phyloP scores from a whole-genome alignment of 371 early-diverging fungal species.

The Apophysomyces sp. region DNA sequence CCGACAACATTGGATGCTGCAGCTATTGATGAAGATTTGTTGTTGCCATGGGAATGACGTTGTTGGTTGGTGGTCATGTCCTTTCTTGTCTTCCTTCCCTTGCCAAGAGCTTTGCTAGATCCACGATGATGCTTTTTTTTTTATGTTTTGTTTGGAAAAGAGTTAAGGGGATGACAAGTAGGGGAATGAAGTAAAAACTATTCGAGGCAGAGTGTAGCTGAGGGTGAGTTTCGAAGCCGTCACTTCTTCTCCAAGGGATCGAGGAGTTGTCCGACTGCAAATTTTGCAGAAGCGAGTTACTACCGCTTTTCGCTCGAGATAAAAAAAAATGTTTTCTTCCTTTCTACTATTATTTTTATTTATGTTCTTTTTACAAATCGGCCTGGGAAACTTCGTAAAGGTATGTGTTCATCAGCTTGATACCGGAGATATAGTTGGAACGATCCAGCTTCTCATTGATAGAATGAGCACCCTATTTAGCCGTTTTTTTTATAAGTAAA shows the following conservation, averaged over 20 bases:
- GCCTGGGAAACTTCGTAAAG: constrained; percentile 78
- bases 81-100: not conserved
- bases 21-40: constrained; percentile 14
- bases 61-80: not conserved
- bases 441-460: constrained; percentile 96
- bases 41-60: not conserved
- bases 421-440: constrained; percentile 91
- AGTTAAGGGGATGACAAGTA: not conserved
- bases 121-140: not conserved
- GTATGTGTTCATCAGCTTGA: constrained; percentile 90
- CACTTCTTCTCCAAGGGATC: no score
- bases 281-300: no score
- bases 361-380: constrained; percentile 13
- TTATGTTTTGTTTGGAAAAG: not conserved
- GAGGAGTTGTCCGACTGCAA: no score
- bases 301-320: no score
- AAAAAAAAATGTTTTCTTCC: not conserved
- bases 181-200: constrained; percentile 2
- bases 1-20: constrained; percentile 67
- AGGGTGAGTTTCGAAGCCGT: no score
- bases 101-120: not conserved
- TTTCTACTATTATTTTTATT: not conserved
- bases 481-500: not conserved
- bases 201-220: no score
- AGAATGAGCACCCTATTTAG: constrained; percentile 86